Percentiles rank a stretch among this genome's conserved stretches.
phyloP scores from a whole-genome alignment of 805 yeast species.

The Sugiyamaella americana region DNA sequence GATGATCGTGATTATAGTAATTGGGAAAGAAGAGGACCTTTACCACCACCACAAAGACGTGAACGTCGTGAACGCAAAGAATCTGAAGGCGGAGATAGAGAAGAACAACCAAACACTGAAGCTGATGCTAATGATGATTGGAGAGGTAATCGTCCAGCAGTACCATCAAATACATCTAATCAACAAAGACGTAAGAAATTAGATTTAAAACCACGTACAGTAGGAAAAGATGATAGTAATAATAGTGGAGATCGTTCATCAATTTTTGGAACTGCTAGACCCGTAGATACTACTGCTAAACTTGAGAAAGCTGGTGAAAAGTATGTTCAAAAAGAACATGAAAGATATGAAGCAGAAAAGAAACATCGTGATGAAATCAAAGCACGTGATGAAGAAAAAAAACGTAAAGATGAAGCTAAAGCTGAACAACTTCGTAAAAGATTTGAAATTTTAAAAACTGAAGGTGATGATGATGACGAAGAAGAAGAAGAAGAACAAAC shows the following conservation, averaged over 20 bases:
- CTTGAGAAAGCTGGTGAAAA: constrained; percentile 54
- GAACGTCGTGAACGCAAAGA: constrained; percentile 39
- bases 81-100: constrained; percentile 46
- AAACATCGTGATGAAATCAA: constrained; percentile 8
- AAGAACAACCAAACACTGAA: constrained; percentile 10
- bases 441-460: constrained; percentile 46
- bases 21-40: constrained; percentile 38
- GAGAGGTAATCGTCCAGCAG: constrained; percentile 24
- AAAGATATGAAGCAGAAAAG: constrained; percentile 12
- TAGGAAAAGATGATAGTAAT: constrained; percentile 14
- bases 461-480: constrained; percentile 31
- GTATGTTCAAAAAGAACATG: constrained; percentile 16
- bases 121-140: constrained; percentile 26
- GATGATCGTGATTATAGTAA: constrained; percentile 25
- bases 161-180: constrained; percentile 17
- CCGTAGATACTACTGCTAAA: constrained; percentile 68
- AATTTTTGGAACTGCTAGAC: constrained; percentile 83
- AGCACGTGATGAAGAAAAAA: constrained; percentile 35
- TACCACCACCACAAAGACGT: constrained; percentile 38
- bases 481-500: constrained; percentile 2
- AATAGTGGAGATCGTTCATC: constrained; percentile 26
- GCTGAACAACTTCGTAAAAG: constrained; percentile 19
- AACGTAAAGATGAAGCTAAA: constrained; percentile 9
- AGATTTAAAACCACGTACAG: constrained; percentile 34
- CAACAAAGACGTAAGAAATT: constrained; percentile 30